Evolutionary conservation across 257 asterid species (phyloP), one percentile per base, ranked within the genome.

Genomic region (Solanum rostratum): DNA sequence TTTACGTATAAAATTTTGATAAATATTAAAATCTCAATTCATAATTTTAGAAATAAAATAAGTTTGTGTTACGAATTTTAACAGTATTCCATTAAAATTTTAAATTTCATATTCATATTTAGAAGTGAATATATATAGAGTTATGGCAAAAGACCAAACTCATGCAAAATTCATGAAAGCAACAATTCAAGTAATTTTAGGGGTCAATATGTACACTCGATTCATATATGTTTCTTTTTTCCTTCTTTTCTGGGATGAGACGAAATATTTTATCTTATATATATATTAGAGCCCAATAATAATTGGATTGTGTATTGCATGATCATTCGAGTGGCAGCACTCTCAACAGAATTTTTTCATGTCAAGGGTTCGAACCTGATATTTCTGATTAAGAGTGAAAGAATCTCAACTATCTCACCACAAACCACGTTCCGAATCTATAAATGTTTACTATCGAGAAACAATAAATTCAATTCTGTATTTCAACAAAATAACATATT

Each of bases 221-320:
- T 49, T 9, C 6, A 50, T 57, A 3, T 33, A 33, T 33, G 39
- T 33, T 33, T 33, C 6, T 33, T 33, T 4, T 33, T 33, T 3
- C 3, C 33, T 30, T 30, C 33, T 30, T 30, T n/a, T n/a, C n/a
- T n/a, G n/a, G n/a, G n/a, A n/a, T n/a, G n/a, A n/a, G n/a, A n/a
- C n/a, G n/a, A n/a, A n/a, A n/a, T n/a, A n/a, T n/a, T n/a, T n/a
- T n/a, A n/a, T n/a, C n/a, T n/a, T n/a, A n/a, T n/a, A n/a, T n/a
- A n/a, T n/a, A n/a, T n/a, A 20, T 20, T 57, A 20, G 0, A 57
- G 0, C 3, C 0, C 10, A 0, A 20, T 57, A 1, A 20, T 9
- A 57, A 7, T 3, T 0, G 0, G 1, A 57, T 57, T 0, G 2
- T 4, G 0, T 3, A 6, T 20, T 57, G 27, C 1, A 14, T 53